These are phyloP conservation scores for Lyophyllum shimeji DNA, from an alignment of 768 basidiomycete genomes.

Conservation along the genomic window DNA sequence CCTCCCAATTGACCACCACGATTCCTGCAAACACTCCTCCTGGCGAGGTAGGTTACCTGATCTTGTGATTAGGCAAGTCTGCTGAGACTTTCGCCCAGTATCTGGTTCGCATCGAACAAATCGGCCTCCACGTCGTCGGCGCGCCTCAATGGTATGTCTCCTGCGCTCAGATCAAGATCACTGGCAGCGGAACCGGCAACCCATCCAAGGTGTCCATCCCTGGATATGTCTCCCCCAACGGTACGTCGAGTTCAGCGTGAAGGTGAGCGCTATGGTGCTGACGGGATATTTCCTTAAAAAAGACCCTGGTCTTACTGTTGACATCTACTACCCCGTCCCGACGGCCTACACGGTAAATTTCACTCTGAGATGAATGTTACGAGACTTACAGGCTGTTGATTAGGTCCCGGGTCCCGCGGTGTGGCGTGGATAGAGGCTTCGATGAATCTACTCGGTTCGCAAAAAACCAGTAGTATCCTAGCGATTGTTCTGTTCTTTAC, in stretches of 20 bases:
- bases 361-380: constrained; percentile 5
- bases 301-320: constrained; percentile 39
- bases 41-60: constrained; percentile 20
- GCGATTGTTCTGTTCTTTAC: not conserved
- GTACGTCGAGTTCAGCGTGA: constrained; percentile 15
- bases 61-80: not conserved
- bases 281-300: not conserved
- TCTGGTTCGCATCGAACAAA: constrained; percentile 33
- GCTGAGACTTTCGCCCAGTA: constrained; percentile 18
- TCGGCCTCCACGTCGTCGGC: constrained; percentile 43
- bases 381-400: constrained; percentile 14
- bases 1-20: constrained; percentile 25
- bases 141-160: constrained; percentile 47
- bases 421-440: constrained; percentile 13
- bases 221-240: constrained; percentile 39
- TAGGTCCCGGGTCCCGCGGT: constrained; percentile 19
- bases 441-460: not conserved
- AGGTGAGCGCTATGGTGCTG: not conserved
- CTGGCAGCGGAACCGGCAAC: constrained; percentile 25
- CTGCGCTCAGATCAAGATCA: not conserved
- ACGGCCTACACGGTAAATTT: constrained; percentile 26
- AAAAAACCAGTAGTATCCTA: not conserved
- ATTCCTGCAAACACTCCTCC: constrained; percentile 30
- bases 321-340: constrained; percentile 34
- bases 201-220: constrained; percentile 48